Evolutionary conservation across 495 filamentous ascomycete species (phyloP).

Genomic region (Trichodelitschia bisporula): DNA sequence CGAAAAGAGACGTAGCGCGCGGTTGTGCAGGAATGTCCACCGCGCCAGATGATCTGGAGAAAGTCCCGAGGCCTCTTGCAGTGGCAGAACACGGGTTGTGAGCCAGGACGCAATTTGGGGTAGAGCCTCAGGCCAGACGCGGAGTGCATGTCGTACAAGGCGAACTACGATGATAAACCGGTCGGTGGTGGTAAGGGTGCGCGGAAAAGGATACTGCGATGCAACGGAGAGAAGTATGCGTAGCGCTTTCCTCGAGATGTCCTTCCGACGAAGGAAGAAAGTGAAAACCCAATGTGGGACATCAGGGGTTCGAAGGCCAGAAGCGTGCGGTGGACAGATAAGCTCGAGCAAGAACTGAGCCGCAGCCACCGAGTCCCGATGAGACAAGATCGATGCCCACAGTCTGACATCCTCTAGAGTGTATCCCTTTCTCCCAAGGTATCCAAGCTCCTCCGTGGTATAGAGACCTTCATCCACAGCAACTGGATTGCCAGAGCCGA

Average conservation of each 20-base stretch:
- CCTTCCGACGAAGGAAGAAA: no score
- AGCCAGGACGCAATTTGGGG: neutral
- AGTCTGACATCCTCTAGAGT: neutral
- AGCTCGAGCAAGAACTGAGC: neutral
- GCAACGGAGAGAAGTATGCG: no score
- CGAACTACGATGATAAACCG: no score
- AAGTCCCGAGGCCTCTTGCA: neutral
- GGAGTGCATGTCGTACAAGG: no score
- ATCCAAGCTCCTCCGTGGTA: neutral
- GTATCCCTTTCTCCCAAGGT: neutral
- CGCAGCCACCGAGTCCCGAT: neutral
- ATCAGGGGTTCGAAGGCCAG: neutral
- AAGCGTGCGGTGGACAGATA: neutral
- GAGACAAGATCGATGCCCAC: neutral
- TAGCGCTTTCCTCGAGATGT: no score
- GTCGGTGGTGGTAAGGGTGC: no score
- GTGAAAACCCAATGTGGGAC: neutral
- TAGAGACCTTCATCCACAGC: neutral
- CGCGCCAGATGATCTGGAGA: no score
- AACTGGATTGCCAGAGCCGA: no score
- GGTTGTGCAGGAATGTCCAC: constrained; percentile 22
- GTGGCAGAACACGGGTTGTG: neutral
- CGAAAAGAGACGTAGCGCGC: constrained; percentile 29
- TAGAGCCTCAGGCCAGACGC: neutral
- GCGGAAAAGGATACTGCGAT: neutral